A percentile compares a stretch with the other conserved stretches of the same genome.
phyloP scores from a whole-genome alignment of 805 yeast species.

The Saccharomycopsis malanga region DNA sequence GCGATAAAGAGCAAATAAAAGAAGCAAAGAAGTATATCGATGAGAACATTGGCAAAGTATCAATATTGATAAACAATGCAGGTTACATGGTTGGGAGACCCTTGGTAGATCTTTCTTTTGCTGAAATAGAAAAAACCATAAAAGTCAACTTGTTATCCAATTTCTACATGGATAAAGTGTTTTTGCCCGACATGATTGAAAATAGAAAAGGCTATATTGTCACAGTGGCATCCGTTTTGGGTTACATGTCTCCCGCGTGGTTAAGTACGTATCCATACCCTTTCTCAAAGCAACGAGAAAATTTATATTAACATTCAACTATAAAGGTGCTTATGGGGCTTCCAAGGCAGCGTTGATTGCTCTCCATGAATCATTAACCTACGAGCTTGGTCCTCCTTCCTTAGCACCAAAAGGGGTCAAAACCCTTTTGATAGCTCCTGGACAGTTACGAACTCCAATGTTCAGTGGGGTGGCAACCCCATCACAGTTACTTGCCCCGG shows the following conservation, averaged over 20 bases:
- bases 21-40: constrained; percentile 36
- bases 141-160: constrained; percentile 65
- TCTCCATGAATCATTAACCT: constrained; percentile 72
- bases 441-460: constrained; percentile 73
- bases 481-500: constrained; percentile 71
- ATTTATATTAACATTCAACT: no score
- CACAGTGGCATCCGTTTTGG: constrained; percentile 78
- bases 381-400: constrained; percentile 54
- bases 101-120: constrained; percentile 45
- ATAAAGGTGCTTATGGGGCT: constrained; percentile 91
- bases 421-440: constrained; percentile 77
- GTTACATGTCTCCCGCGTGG: constrained; percentile 77
- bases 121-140: constrained; percentile 55
- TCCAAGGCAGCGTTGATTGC: constrained; percentile 83
- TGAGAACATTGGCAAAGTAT: constrained; percentile 50
- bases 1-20: constrained; percentile 41
- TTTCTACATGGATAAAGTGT: constrained; percentile 60
- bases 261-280: no score
- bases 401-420: constrained; percentile 44
- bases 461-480: constrained; percentile 73
- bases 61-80: constrained; percentile 79
- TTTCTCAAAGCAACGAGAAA: no score
- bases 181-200: constrained; percentile 65
- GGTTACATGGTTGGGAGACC: constrained; percentile 60
- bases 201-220: constrained; percentile 65